Base-by-base conservation (phyloP, 2,329 filamentous ascomycete genomes). In the Fusarium vanettenii region DNA sequence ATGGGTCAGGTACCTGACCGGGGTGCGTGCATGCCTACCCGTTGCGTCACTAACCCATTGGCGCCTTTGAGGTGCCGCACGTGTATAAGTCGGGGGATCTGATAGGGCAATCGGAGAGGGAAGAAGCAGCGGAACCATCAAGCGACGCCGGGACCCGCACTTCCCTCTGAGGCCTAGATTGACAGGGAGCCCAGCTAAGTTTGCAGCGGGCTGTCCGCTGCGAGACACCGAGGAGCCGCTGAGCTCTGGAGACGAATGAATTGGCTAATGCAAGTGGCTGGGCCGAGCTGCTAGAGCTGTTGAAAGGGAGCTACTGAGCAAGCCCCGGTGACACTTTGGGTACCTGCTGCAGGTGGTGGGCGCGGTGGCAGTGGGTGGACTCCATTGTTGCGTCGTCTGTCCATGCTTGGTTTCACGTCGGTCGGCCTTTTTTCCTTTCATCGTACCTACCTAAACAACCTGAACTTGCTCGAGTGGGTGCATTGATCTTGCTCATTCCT, bases 51-150 rank as follows among this genome's bases (percentile, higher is more conserved):
- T 33, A 50, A 50, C 22, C 71, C 71, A 69, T 61, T 73, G 52
- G 69, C 59, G 60, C 48, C 39, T 25, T 68, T 57, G 52, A 67
- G 66, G 22, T 60, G 62, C 60, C 52, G 67, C 73, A 75, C 73
- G 73, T 75, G 73, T 73, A 41, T 52, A 66, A 66, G 70, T 56
- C 39, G 39, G 43, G n/a, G 66, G 14, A 16, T 57, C 39, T 75
- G 73, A 75, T 75, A 75, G 73, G 73, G n/a, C 70, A 75, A 75
- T 73, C 35, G 52, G 64, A 1, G 31, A 56, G n/a, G 63, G 35
- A 33, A 62, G 57, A 70, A 50, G 60, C 48, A 27, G 64, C 60
- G 55, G 63, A 16, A 66, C 29, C 22, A 55, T 16, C 45, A 37
- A 29, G 60, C 60, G 50, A 55, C 37, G 18, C 18, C 22, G 29